Conservation (phyloP, 2,329 filamentous ascomycete genomes). For the Colletotrichum melonis region DNA sequence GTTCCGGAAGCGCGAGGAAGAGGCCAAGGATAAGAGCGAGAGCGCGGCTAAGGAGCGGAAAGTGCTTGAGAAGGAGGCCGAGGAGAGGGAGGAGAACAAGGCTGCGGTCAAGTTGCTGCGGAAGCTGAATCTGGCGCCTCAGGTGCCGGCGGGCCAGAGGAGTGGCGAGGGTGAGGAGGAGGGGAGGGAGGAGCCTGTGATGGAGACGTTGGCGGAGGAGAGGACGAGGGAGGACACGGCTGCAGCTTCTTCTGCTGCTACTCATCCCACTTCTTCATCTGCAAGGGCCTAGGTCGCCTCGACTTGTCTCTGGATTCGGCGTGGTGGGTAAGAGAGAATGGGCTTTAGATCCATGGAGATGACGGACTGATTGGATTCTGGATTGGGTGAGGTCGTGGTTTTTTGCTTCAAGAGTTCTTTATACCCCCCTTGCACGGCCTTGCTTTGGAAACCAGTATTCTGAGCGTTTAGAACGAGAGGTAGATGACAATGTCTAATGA, state of each 20-base stretch:
- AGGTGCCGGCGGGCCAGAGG: constrained; percentile 40
- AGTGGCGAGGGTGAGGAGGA: constrained; percentile 26
- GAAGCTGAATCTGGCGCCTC: constrained; percentile 51
- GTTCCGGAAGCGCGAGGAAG: constrained; percentile 66
- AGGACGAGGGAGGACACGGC: constrained; percentile 16
- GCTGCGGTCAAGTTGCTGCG: constrained; percentile 49
- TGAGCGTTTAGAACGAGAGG: neutral
- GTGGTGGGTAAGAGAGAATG: neutral
- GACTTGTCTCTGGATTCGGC: too few relatives aligned
- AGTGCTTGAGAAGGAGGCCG: constrained; percentile 52
- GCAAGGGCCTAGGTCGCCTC: neutral
- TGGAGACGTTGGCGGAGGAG: constrained; percentile 27
- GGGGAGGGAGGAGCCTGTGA: constrained; percentile 24
- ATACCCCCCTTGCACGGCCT: neutral
- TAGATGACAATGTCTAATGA: neutral
- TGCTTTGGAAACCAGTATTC: neutral
- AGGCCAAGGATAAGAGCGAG: constrained; percentile 69
- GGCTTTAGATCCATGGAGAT: neutral
- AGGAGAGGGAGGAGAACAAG: constrained; percentile 50
- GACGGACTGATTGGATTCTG: neutral
- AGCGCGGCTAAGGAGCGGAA: constrained; percentile 64
- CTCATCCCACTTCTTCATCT: neutral
- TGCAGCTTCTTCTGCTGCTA: neutral
- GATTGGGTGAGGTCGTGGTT: neutral
- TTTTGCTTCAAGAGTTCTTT: neutral